phyloP scores from a whole-genome alignment of 2,329 filamentous ascomycete species.

The Hymenoscyphus albidus region DNA sequence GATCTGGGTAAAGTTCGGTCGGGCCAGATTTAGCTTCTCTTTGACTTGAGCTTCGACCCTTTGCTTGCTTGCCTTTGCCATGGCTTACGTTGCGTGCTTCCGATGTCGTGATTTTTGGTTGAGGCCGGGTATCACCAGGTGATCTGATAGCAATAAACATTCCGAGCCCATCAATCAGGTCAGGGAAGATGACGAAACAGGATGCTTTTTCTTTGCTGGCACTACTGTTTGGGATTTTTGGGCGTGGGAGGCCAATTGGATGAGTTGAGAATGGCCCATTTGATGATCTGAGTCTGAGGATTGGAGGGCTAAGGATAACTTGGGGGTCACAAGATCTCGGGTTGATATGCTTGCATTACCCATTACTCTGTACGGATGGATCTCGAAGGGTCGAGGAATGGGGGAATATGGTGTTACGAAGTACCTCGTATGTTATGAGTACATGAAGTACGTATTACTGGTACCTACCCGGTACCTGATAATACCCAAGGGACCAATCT shows the following conservation, averaged over 20 bases:
- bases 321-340: not conserved
- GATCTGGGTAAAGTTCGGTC: not conserved
- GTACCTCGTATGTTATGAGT: not conserved
- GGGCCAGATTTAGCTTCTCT: not conserved
- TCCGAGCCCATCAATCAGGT: not conserved
- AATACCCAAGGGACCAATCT: not conserved
- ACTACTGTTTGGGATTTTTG: no score
- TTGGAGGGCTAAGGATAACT: not conserved
- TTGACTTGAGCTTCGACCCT: not conserved
- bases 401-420: not conserved
- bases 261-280: not conserved
- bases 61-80: slow-evolving; percentile 4
- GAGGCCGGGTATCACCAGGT: not conserved
- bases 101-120: not conserved
- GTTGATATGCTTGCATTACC: not conserved
- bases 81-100: slow-evolving; percentile 2
- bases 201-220: not conserved
- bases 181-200: slow-evolving; percentile 3
- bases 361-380: no score
- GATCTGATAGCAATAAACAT: not conserved
- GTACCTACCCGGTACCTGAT: not conserved
- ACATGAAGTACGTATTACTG: not conserved
- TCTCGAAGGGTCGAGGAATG: not conserved
- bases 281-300: slow-evolving; percentile 1
- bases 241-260: not conserved